Evolutionary conservation across 768 basidiomycete species (phyloP).

Genomic region (Kwoniella sp.): DNA sequence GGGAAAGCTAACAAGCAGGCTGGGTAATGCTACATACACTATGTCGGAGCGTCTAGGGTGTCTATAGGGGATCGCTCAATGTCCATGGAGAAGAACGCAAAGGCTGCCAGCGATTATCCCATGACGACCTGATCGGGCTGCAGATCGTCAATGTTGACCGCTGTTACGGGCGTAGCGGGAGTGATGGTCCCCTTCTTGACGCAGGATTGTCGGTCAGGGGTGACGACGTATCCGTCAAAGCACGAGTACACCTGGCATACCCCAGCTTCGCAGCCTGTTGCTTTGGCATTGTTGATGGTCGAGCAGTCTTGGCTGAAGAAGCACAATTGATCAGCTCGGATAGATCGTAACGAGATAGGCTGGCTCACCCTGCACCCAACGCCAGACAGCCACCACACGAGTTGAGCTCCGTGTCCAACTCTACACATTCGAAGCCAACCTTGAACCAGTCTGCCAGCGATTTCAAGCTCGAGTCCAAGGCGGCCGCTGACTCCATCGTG

Average conservation of each 20-base stretch:
- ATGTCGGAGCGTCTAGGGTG: too few relatives aligned
- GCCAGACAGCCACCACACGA: constrained; percentile 50
- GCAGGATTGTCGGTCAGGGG: constrained; percentile 38
- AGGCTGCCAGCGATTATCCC: too few relatives aligned
- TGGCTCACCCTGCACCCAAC: constrained; percentile 46
- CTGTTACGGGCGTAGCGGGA: constrained; percentile 34
- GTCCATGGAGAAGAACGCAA: too few relatives aligned
- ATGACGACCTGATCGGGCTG: constrained; percentile 6
- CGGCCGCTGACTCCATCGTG: constrained; percentile 22
- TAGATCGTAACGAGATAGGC: neutral
- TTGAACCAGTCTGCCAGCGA: constrained; percentile 50
- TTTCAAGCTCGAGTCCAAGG: constrained; percentile 32
- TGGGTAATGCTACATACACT: too few relatives aligned
- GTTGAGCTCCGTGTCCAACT: constrained; percentile 46
- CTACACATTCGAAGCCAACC: constrained; percentile 50
- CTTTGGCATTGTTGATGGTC: constrained; percentile 35
- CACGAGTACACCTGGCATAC: constrained; percentile 45
- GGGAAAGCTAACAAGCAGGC: too few relatives aligned
- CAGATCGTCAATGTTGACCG: constrained; percentile 7
- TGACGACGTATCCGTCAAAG: constrained; percentile 43
- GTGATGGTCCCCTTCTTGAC: constrained; percentile 34
- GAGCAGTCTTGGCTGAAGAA: constrained; percentile 45
- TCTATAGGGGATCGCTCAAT: too few relatives aligned
- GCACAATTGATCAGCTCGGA: neutral
- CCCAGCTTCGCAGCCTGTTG: constrained; percentile 43